Conservation (phyloP, 2,329 filamentous ascomycete species). For the Penicillium sp. region DNA sequence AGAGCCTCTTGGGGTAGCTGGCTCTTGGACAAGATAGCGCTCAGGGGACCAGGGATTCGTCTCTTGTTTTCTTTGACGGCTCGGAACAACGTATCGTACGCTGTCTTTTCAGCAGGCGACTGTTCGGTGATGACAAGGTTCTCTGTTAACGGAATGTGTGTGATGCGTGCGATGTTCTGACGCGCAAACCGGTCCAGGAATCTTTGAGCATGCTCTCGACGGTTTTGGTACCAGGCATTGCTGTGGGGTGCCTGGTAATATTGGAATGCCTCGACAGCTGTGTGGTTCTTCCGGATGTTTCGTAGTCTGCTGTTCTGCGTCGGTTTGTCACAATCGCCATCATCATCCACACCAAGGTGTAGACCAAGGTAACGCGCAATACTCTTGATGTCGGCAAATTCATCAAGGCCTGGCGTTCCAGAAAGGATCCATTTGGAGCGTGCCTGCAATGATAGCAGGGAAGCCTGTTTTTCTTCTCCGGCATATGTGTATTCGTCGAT, state of each 20-base stretch:
- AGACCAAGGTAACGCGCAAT: slow-evolving; percentile 58
- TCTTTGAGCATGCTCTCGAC: slow-evolving; percentile 52
- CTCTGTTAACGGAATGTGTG: slow-evolving; percentile 47
- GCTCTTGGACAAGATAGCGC: slow-evolving; percentile 47
- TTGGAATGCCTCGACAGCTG: slow-evolving; percentile 56
- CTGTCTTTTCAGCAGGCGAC: slow-evolving; percentile 48
- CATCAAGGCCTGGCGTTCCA: slow-evolving; percentile 58
- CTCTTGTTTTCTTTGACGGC: slow-evolving; percentile 44
- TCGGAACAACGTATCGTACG: slow-evolving; percentile 57
- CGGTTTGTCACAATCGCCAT: slow-evolving; percentile 43
- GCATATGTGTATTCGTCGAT: slow-evolving; percentile 65
- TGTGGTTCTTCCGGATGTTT: slow-evolving; percentile 19
- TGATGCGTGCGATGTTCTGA: slow-evolving; percentile 46
- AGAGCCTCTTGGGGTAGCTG: slow-evolving; percentile 26
- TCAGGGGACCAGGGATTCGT: slow-evolving; percentile 36
- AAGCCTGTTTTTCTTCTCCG: slow-evolving; percentile 41
- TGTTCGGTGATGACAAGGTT: slow-evolving; percentile 46
- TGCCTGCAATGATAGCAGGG: slow-evolving; percentile 48
- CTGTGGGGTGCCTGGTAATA: slow-evolving; percentile 52
- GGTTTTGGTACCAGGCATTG: slow-evolving; percentile 51
- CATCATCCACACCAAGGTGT: slow-evolving; percentile 55
- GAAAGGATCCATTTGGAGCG: slow-evolving; percentile 62
- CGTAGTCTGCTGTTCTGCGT: slow-evolving; percentile 49
- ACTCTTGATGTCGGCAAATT: slow-evolving; percentile 59
- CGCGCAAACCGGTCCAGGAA: slow-evolving; percentile 57